phyloP scores from a whole-genome alignment of 2,329 filamentous ascomycete species.

The Fusarium hostae region DNA sequence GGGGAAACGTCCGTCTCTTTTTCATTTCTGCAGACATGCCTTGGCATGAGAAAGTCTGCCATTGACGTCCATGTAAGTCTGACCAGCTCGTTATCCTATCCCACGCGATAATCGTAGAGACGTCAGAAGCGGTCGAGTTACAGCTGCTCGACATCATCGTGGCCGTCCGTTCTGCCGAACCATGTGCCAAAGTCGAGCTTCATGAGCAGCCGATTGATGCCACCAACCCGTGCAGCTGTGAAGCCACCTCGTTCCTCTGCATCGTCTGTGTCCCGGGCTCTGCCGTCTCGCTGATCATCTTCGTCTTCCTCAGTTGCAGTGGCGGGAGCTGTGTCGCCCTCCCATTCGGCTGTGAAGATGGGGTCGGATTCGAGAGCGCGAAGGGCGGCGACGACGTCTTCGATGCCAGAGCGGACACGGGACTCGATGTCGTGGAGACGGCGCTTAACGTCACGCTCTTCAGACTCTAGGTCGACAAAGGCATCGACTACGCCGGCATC shows the following conservation, averaged over 20 bases:
- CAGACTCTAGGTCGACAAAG: slow-evolving; percentile 75
- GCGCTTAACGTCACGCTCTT: slow-evolving; percentile 74
- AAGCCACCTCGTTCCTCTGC: slow-evolving; percentile 58
- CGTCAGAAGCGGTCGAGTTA: slow-evolving; percentile 16
- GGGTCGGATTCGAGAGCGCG: slow-evolving; percentile 58
- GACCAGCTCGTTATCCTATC: not conserved
- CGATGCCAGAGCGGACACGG: slow-evolving; percentile 74
- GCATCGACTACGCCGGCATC: slow-evolving; percentile 85
- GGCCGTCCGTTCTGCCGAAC: slow-evolving; percentile 55
- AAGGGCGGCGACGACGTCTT: slow-evolving; percentile 70
- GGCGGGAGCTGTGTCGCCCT: slow-evolving; percentile 46
- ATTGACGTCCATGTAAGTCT: slow-evolving; percentile 11
- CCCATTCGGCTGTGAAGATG: slow-evolving; percentile 58
- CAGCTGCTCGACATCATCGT: slow-evolving; percentile 22
- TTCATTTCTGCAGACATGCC: slow-evolving; percentile 25
- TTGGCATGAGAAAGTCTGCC: slow-evolving; percentile 24
- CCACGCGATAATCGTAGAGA: slow-evolving; percentile 1
- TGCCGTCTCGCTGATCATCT: slow-evolving; percentile 11
- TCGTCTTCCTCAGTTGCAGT: slow-evolving; percentile 24
- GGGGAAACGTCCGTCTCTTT: slow-evolving; percentile 14
- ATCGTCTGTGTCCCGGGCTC: slow-evolving; percentile 55
- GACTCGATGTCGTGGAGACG: slow-evolving; percentile 73
- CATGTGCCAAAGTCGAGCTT: slow-evolving; percentile 81
- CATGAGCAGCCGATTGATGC: slow-evolving; percentile 88
- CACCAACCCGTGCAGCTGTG: slow-evolving; percentile 77